Evolutionary conservation across 2,329 filamentous ascomycete genomes (phyloP), one percentile per base, ranked within the genome.

Genomic region (Fusarium succisae): DNA sequence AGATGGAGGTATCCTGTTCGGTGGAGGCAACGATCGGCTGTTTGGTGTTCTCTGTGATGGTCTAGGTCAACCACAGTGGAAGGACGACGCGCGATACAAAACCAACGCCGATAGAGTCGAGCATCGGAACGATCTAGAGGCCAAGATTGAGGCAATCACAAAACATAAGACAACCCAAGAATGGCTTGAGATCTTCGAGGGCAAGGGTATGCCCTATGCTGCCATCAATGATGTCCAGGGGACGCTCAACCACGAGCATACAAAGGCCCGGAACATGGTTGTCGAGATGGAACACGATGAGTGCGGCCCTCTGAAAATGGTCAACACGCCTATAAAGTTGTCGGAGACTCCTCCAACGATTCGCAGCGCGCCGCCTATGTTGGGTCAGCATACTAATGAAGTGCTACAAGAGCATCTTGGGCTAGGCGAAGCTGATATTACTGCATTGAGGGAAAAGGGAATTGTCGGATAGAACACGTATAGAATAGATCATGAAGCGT

Each of bases 251-350:
- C 95, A 98, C 80, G 89, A 92, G 70, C 96, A 99, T 83, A 94
- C 94, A 84, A 86, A 84, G 84, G 95, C 95, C 28, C 89, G 96
- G 66, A 89, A 92, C 68, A 99, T 99, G 96, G 93, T 99, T 3
- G 90, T 94, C 20, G 93, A 98, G 80, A 86, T 98, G 50, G 90
- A 98, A 2, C 96, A 99, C 80, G 90, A 90, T 10, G 86, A 87
- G 13, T 98, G 96, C 81, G 96, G 96, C 1, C 89, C 92, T 1
- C 92, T 99, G 72, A 95, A 95, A 83, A 85, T 99, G 79, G 92
- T 99, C 61, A 98, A 97, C 79, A 97, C 95, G 2, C 96, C 96
- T 0, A 92, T 99, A 67, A 99, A 99, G 82, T 97, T 95, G 82
- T 98, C 95, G 10, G 91, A 95, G 75, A 93, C 92, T 32, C 91